Conservation (phyloP, 2,329 filamentous ascomycete species). For the Pyrenophora tritici-repentis region DNA sequence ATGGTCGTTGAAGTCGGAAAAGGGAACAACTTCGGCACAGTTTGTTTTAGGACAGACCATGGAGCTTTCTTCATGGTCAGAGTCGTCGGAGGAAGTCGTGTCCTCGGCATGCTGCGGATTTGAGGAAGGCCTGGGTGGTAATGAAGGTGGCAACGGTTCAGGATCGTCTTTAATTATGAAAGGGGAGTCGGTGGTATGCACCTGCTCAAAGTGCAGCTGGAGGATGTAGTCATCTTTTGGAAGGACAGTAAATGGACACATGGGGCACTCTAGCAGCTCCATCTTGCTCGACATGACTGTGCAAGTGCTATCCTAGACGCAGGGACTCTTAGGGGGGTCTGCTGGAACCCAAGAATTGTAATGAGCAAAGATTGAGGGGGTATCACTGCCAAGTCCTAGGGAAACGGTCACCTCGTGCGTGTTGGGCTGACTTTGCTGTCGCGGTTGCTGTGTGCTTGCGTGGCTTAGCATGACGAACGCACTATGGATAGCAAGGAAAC, state of each 20-base stretch:
- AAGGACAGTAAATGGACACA: slow-evolving; percentile 41
- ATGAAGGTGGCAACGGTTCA: slow-evolving; percentile 31
- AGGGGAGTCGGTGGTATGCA: slow-evolving; percentile 46
- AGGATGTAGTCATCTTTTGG: slow-evolving; percentile 41
- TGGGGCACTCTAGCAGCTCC: slow-evolving; percentile 40
- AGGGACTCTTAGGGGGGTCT: slow-evolving; percentile 4
- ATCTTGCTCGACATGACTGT: slow-evolving; percentile 23
- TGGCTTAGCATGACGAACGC: slow-evolving; percentile 23
- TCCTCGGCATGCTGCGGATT: slow-evolving; percentile 22
- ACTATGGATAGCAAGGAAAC: slow-evolving; percentile 4
- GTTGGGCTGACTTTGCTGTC: slow-evolving; percentile 9
- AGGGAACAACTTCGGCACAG: slow-evolving; percentile 51
- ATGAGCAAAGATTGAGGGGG: neutral
- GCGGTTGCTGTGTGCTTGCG: slow-evolving; percentile 14
- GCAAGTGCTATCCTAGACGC: slow-evolving; percentile 4
- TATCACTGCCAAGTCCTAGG: neutral
- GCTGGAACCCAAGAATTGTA: neutral
- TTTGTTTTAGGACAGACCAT: slow-evolving; percentile 50
- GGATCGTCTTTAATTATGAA: slow-evolving; percentile 43
- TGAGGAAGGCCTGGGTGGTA: slow-evolving; percentile 27
- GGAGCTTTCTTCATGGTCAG: slow-evolving; percentile 34
- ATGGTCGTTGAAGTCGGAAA: slow-evolving; percentile 53
- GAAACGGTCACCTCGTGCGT: slow-evolving; percentile 15
- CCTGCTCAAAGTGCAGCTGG: slow-evolving; percentile 49
- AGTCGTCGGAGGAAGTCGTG: slow-evolving; percentile 38